phyloP scores from a whole-genome alignment of 108 stramenopile species.

The Bacterosira constricta region DNA sequence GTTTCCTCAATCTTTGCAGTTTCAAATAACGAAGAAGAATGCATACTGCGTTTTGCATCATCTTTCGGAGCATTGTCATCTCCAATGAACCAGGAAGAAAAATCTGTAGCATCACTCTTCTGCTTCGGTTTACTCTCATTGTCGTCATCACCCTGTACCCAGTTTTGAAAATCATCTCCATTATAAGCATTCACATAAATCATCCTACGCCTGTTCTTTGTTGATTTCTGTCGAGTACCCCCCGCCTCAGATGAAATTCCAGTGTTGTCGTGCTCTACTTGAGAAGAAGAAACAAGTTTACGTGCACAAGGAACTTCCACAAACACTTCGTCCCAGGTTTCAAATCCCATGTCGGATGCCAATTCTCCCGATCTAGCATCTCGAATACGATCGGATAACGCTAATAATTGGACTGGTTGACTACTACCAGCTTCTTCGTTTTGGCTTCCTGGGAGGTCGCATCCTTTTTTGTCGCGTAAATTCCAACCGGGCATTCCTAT shows the following conservation, averaged over 20 bases:
- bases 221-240: neutral
- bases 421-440: neutral
- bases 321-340: slow-evolving; percentile 34
- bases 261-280: neutral
- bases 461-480: slow-evolving; percentile 35
- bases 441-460: slow-evolving; percentile 33
- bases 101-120: slow-evolving; percentile 22
- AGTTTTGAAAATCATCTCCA: slow-evolving; percentile 48
- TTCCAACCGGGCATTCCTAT: slow-evolving; percentile 43
- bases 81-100: slow-evolving; percentile 39
- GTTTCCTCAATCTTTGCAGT: slow-evolving; percentile 44
- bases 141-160: slow-evolving; percentile 23
- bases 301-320: slow-evolving; percentile 38
- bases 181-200: slow-evolving; percentile 46
- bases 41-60: too few relatives aligned
- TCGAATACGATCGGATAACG: slow-evolving; percentile 19
- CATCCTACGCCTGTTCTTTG: slow-evolving; percentile 9
- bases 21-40: slow-evolving; percentile 21
- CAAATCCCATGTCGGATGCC: slow-evolving; percentile 24
- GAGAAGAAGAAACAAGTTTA: neutral
- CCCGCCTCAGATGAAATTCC: neutral
- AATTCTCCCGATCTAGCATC: slow-evolving; percentile 32
- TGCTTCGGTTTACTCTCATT: neutral
- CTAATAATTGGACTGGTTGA: slow-evolving; percentile 27
- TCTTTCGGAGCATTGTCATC: neutral